These are phyloP conservation scores for Phialophora tarda DNA, from an alignment of 2,329 filamentous ascomycete genomes.

Conservation along the genomic window DNA sequence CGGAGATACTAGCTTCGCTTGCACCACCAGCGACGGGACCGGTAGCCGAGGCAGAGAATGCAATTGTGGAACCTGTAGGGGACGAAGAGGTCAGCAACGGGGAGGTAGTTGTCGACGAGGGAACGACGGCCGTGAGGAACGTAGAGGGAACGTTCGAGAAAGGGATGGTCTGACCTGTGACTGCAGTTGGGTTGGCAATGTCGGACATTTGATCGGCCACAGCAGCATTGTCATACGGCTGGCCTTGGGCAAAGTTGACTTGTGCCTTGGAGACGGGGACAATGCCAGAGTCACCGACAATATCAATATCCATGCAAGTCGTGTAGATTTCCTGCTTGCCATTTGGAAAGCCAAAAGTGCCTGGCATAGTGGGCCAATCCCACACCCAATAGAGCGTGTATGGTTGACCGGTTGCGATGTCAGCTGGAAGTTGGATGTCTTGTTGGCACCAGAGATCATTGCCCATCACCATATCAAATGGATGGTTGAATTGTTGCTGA, in stretches of 20 bases:
- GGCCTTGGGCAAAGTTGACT: conserved; percentile 43
- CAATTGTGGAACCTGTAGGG: conserved; percentile 31
- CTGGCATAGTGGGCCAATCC: conserved; percentile 77
- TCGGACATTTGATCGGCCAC: conserved; percentile 48
- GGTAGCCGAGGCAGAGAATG: conserved; percentile 34
- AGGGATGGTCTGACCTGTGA: conserved; percentile 35
- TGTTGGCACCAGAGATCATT: conserved; percentile 78
- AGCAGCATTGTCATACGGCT: conserved; percentile 48
- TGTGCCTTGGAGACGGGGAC: conserved; percentile 33
- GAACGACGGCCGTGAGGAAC: conserved; percentile 1
- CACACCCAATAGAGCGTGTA: conserved; percentile 96
- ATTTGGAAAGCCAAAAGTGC: conserved; percentile 45
- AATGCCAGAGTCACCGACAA: conserved; percentile 41
- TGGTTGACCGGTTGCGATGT: conserved; percentile 65
- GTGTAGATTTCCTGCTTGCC: conserved; percentile 56
- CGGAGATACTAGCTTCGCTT: conserved; percentile 35
- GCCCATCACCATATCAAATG: conserved; percentile 59
- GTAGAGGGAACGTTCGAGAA: conserved; percentile 20
- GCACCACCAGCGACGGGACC: conserved; percentile 32
- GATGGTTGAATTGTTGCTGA: conserved; percentile 60
- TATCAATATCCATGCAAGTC: conserved; percentile 56
- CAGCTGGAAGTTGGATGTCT: conserved; percentile 74
- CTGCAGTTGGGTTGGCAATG: conserved; percentile 41
- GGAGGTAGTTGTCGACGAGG: conserved; percentile 10
- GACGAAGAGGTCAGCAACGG: conserved; percentile 13